These are phyloP conservation scores for Rickenella mellea DNA, from an alignment of 768 basidiomycete species.

Conservation along the genomic window DNA sequence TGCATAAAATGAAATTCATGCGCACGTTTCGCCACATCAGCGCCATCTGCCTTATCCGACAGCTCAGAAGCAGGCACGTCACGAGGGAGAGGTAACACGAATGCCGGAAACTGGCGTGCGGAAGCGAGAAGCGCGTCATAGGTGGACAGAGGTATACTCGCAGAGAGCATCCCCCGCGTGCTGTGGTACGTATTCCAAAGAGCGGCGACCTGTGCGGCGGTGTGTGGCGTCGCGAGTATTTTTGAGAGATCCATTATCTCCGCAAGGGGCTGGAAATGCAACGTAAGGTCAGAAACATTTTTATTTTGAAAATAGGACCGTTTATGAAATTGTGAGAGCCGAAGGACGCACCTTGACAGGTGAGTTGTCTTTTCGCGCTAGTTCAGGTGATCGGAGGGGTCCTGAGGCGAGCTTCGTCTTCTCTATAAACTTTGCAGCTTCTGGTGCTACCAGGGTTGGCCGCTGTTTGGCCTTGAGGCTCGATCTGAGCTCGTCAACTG, in stretches of 20 bases:
- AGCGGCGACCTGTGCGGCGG: conserved; percentile 61
- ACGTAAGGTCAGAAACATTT: conserved; percentile 3
- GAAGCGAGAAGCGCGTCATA: conserved; percentile 63
- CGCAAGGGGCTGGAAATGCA: conserved; percentile 55
- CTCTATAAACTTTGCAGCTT: conserved; percentile 14
- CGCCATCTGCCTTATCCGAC: conserved; percentile 10
- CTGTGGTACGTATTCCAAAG: conserved; percentile 90
- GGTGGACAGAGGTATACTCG: conserved; percentile 60
- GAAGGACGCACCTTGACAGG: conserved; percentile 47
- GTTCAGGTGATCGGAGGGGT: conserved; percentile 4
- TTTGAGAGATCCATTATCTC: conserved; percentile 72
- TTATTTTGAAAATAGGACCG: not conserved
- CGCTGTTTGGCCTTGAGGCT: conserved; percentile 19
- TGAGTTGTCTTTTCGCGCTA: conserved; percentile 49
- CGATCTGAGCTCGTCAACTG: conserved; percentile 27
- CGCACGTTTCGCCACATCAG: conserved; percentile 28
- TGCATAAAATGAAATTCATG: conserved; percentile 83
- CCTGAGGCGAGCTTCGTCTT: conserved; percentile 8
- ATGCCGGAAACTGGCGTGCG: conserved; percentile 62
- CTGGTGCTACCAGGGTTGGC: conserved; percentile 23
- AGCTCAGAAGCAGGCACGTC: conserved; percentile 17
- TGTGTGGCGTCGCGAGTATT: conserved; percentile 58
- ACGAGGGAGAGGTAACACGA: conserved; percentile 76
- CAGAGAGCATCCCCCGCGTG: conserved; percentile 77
- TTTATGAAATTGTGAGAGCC: not conserved